phyloP scores from a whole-genome alignment of 208 protist species.

The Crithidia sp. region DNA sequence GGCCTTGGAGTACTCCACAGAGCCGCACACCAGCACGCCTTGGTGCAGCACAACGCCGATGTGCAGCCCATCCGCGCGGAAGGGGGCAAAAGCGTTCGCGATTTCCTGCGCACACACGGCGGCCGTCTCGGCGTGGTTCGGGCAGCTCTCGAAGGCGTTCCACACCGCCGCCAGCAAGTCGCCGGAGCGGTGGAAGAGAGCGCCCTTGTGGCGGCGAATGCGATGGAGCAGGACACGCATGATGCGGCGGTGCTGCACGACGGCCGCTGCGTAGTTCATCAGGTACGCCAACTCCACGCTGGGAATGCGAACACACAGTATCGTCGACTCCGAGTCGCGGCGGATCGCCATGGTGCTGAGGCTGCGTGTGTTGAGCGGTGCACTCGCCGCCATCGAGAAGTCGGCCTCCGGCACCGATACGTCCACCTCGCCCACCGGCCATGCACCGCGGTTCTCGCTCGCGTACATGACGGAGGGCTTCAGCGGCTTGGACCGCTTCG shows the following conservation, averaged over 20 bases:
- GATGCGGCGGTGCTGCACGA: conserved; percentile 71
- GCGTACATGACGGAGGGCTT: neutral
- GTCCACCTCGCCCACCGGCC: conserved; percentile 11
- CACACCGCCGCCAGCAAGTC: conserved; percentile 78
- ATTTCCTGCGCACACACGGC: conserved; percentile 78
- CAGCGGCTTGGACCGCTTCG: conserved; percentile 1
- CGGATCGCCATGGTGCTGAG: conserved; percentile 60
- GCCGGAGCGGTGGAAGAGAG: conserved; percentile 74
- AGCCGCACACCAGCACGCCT: conserved; percentile 80
- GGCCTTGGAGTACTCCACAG: conserved; percentile 76
- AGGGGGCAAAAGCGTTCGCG: conserved; percentile 49
- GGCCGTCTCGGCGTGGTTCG: conserved; percentile 73
- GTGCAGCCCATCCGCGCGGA: conserved; percentile 64
- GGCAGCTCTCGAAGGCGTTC: conserved; percentile 86
- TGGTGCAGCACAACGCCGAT: conserved; percentile 83
- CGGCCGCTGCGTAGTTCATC: conserved; percentile 60
- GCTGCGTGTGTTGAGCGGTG: neutral
- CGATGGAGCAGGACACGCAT: conserved; percentile 75
- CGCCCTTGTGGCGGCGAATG: conserved; percentile 75
- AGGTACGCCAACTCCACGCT: conserved; percentile 72
- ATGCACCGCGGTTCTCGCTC: neutral
- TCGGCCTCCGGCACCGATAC: neutral
- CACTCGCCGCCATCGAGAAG: neutral
- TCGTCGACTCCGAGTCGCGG: conserved; percentile 59
- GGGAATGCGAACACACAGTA: conserved; percentile 67